phyloP scores from a whole-genome alignment of 805 yeast species.

The Ogataea sp. region DNA sequence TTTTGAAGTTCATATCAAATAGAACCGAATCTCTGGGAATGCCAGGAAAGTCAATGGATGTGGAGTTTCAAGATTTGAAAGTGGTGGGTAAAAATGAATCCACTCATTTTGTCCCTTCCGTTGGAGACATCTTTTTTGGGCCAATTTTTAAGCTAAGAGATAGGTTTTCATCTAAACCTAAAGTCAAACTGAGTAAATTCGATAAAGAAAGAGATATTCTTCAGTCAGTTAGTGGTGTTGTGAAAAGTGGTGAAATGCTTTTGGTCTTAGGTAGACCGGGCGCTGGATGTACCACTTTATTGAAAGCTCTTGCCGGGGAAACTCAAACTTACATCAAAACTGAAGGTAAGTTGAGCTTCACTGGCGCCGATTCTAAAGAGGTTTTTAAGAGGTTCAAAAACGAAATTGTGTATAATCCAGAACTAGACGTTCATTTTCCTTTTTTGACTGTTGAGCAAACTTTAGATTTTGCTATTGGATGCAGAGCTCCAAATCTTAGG shows the following conservation, averaged over 20 bases:
- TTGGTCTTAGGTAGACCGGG: constrained; percentile 52
- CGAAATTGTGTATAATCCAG: constrained; percentile 46
- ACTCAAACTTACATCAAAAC: constrained; percentile 27
- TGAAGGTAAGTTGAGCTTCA: constrained; percentile 35
- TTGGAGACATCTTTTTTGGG: constrained; percentile 26
- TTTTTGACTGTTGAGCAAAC: constrained; percentile 47
- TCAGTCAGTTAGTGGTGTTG: constrained; percentile 12
- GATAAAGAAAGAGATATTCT: constrained; percentile 16
- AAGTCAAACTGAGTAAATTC: constrained; percentile 6
- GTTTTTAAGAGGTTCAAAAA: constrained; percentile 37
- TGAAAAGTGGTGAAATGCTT: constrained; percentile 45
- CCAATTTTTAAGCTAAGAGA: constrained; percentile 3
- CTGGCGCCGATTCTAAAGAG: constrained; percentile 37
- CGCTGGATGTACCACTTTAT: constrained; percentile 54
- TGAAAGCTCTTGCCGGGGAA: constrained; percentile 39
- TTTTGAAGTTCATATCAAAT: constrained; percentile 28
- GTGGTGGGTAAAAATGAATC: constrained; percentile 35
- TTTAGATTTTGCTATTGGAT: constrained; percentile 42
- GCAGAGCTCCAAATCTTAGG: constrained; percentile 52
- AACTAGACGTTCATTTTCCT: constrained; percentile 49
- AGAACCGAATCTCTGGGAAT: constrained; percentile 37
- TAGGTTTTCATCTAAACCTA: constrained; percentile 2
- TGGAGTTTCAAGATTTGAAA: constrained; percentile 30
- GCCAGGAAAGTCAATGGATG: constrained; percentile 33
- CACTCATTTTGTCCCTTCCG: constrained; percentile 30